Conservation (phyloP, 2,329 filamentous ascomycete genomes). For the Colletotrichum costaricense region DNA sequence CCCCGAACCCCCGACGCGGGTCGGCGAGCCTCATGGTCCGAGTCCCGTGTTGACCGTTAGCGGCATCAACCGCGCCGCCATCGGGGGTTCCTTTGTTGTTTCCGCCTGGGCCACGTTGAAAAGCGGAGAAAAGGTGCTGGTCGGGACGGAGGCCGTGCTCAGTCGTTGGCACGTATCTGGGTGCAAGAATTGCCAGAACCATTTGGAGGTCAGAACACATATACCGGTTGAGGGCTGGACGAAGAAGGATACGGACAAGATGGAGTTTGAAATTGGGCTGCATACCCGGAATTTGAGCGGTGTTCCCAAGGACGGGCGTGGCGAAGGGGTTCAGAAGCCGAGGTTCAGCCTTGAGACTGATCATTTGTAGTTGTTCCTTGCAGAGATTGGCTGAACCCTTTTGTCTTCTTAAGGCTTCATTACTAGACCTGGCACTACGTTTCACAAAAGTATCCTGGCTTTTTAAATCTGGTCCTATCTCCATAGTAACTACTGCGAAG, state of each 20-base stretch:
- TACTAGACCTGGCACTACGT: background rate
- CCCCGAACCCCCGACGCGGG: background rate
- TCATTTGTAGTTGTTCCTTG: background rate
- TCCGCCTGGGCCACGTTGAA: conserved; percentile 27
- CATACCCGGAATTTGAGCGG: background rate
- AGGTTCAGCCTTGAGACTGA: conserved; percentile 37
- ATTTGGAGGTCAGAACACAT: conserved; percentile 35
- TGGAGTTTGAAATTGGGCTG: background rate
- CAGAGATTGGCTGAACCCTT: background rate
- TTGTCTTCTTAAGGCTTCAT: background rate
- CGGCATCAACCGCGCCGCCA: conserved; percentile 37
- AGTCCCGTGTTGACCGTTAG: conserved; percentile 17
- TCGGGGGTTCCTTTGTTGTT: conserved; percentile 41
- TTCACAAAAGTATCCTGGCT: background rate
- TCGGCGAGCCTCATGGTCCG: background rate
- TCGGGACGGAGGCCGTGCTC: conserved; percentile 38
- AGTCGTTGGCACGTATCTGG: conserved; percentile 40
- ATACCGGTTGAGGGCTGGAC: conserved; percentile 20
- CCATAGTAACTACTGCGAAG: background rate
- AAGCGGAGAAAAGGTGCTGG: background rate
- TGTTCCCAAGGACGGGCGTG: background rate
- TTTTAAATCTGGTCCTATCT: background rate
- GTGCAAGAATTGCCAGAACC: conserved; percentile 41
- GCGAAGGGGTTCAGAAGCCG: background rate
- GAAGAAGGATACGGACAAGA: background rate